phyloP scores from a whole-genome alignment of 2,329 filamentous ascomycete species.

The Hymenoscyphus scutula region DNA sequence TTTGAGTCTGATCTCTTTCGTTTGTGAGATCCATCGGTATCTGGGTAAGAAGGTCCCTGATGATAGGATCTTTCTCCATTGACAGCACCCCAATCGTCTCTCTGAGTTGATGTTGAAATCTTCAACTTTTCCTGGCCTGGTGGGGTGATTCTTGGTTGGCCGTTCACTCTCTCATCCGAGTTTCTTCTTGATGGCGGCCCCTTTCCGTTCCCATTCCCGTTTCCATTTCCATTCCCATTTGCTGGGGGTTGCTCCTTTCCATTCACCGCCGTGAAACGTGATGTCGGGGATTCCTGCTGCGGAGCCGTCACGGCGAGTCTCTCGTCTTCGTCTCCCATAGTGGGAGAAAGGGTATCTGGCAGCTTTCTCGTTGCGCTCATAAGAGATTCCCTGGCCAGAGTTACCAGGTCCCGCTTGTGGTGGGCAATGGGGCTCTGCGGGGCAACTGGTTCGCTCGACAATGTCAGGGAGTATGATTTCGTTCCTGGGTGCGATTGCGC shows the following conservation, averaged over 20 bases:
- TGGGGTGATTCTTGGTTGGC: constrained; percentile 33
- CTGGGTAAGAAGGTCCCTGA: constrained; percentile 26
- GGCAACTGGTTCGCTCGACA: constrained; percentile 21
- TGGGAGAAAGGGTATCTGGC: background rate
- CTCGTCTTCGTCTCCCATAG: constrained; percentile 22
- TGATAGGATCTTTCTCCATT: constrained; percentile 31
- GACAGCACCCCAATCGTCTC: constrained; percentile 33
- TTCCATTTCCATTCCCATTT: constrained; percentile 22
- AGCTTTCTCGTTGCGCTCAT: constrained; percentile 9
- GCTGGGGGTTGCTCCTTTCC: constrained; percentile 12
- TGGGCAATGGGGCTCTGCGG: constrained; percentile 20
- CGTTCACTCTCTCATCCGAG: constrained; percentile 34
- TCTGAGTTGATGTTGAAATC: constrained; percentile 31
- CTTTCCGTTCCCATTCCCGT: constrained; percentile 18
- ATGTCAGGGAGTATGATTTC: constrained; percentile 15
- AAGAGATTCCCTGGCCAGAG: constrained; percentile 27
- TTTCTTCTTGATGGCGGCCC: constrained; percentile 24
- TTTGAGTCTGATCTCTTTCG: constrained; percentile 68
- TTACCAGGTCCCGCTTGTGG: constrained; percentile 25
- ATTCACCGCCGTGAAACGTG: constrained; percentile 39
- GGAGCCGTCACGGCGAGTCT: constrained; percentile 6
- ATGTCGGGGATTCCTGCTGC: constrained; percentile 32
- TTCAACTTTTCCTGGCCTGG: constrained; percentile 37
- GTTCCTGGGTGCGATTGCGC: constrained; percentile 22
- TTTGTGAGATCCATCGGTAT: constrained; percentile 51